phyloP scores from a whole-genome alignment of 306 rosid species.

The Abrus pulchellus region DNA sequence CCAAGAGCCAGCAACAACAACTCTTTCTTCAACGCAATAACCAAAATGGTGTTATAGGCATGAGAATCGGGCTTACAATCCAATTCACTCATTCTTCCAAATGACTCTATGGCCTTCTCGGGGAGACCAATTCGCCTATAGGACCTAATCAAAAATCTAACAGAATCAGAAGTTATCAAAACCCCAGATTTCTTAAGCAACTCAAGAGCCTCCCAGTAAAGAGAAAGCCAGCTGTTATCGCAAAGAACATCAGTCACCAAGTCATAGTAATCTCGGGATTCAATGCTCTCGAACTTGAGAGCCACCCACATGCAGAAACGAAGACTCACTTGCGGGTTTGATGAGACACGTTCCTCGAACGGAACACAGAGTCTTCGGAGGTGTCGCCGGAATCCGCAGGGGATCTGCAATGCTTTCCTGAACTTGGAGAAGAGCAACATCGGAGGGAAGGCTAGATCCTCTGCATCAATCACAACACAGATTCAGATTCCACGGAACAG shows the following conservation, averaged over 20 bases:
- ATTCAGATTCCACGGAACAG: background rate
- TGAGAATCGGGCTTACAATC: constrained; percentile 61
- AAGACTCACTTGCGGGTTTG: constrained; percentile 39
- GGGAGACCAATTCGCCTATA: constrained; percentile 51
- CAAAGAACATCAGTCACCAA: constrained; percentile 50
- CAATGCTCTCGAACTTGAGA: constrained; percentile 45
- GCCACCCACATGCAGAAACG: constrained; percentile 79
- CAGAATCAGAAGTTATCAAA: constrained; percentile 57
- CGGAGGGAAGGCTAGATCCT: background rate
- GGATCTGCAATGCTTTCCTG: background rate
- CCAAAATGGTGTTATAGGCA: constrained; percentile 62
- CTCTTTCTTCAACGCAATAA: constrained; percentile 52
- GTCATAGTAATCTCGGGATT: constrained; percentile 14
- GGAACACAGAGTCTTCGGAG: background rate
- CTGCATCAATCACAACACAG: background rate
- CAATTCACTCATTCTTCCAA: constrained; percentile 62
- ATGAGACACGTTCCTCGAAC: background rate
- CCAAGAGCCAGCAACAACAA: constrained; percentile 64
- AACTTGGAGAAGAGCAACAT: constrained; percentile 32
- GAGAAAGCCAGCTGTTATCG: constrained; percentile 51
- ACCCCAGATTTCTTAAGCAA: constrained; percentile 57
- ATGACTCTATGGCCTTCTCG: constrained; percentile 67
- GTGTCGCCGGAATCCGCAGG: constrained; percentile 35
- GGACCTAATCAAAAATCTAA: constrained; percentile 54
- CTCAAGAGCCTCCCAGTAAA: constrained; percentile 68